phyloP scores from a whole-genome alignment of 805 yeast genomes.

The Suhomyces xylopsoci region DNA sequence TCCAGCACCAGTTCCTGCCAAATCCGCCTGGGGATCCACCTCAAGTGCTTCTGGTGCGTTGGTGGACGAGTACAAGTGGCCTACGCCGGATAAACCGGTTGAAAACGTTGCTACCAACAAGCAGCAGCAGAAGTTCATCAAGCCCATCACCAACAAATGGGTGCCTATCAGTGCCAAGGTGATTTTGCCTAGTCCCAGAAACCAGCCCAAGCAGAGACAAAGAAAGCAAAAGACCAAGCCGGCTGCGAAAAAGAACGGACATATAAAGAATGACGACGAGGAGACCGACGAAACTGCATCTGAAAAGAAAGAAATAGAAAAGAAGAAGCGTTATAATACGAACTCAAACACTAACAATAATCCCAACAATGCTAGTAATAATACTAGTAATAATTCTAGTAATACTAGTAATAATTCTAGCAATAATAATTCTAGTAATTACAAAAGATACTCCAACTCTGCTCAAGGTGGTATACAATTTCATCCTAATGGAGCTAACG shows the following conservation, averaged over 20 bases:
- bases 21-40: conserved; percentile 41
- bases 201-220: conserved; percentile 23
- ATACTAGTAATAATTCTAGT: too few relatives aligned
- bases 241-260: conserved; percentile 3
- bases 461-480: not conserved
- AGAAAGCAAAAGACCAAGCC: conserved; percentile 25
- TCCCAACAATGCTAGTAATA: conserved; percentile 2
- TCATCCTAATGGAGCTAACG: not conserved
- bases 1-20: conserved; percentile 46
- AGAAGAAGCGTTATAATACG: conserved; percentile 28
- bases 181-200: conserved; percentile 37
- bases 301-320: conserved; percentile 7
- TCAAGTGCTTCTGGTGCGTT: conserved; percentile 10
- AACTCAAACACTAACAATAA: conserved; percentile 13
- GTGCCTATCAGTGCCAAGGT: conserved; percentile 45
- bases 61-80: conserved; percentile 45
- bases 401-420: too few relatives aligned
- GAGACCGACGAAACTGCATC: conserved; percentile 1
- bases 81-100: conserved; percentile 35
- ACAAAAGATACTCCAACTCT: conserved; percentile 17
- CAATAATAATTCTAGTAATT: too few relatives aligned
- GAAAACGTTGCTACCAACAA: conserved; percentile 12
- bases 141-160: conserved; percentile 44
- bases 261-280: conserved; percentile 10
- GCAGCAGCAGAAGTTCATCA: conserved; percentile 33